Percentiles rank a stretch among this genome's conserved stretches.
Conservation (phyloP, 2,329 filamentous ascomycete species). For the Fusarium marasasianum region DNA sequence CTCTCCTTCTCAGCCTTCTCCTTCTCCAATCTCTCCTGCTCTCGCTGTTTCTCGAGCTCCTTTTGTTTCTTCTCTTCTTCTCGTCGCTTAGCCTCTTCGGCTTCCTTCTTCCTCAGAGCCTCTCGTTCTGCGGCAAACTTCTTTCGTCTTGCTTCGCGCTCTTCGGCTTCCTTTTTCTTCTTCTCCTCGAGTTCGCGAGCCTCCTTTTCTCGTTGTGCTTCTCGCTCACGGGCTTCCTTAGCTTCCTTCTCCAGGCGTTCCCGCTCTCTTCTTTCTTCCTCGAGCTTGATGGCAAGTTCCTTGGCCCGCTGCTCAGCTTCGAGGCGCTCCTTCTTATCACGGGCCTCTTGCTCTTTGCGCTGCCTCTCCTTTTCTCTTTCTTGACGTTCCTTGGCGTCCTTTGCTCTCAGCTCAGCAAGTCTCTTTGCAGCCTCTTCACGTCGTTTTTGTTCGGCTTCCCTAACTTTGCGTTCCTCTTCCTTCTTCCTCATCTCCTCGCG, state of each 20-base stretch:
- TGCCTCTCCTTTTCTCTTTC: constrained; percentile 53
- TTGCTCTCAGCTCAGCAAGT: constrained; percentile 65
- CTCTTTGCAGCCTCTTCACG: constrained; percentile 64
- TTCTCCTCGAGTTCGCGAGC: constrained; percentile 31
- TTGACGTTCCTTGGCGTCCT: constrained; percentile 59
- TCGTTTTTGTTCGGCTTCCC: constrained; percentile 68
- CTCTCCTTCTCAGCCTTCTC: constrained; percentile 24
- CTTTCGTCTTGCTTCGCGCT: constrained; percentile 49
- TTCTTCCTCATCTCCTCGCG: constrained; percentile 71
- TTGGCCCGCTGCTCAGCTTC: constrained; percentile 43
- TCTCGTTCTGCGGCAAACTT: constrained; percentile 35
- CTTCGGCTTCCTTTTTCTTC: constrained; percentile 52
- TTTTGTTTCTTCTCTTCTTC: constrained; percentile 51
- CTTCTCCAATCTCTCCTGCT: constrained; percentile 52
- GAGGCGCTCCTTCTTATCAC: constrained; percentile 43
- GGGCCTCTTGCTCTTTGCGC: constrained; percentile 48
- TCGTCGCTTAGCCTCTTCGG: constrained; percentile 34
- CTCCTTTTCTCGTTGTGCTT: constrained; percentile 57
- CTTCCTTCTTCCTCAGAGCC: constrained; percentile 36
- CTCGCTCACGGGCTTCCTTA: constrained; percentile 48
- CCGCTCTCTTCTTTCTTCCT: constrained; percentile 51
- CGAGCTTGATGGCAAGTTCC: constrained; percentile 50
- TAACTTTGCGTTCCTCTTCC: constrained; percentile 70
- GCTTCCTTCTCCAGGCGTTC: constrained; percentile 57
- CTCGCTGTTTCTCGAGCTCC: constrained; percentile 48